phyloP scores from a whole-genome alignment of 2,329 filamentous ascomycete genomes.

The Claviceps monticola region DNA sequence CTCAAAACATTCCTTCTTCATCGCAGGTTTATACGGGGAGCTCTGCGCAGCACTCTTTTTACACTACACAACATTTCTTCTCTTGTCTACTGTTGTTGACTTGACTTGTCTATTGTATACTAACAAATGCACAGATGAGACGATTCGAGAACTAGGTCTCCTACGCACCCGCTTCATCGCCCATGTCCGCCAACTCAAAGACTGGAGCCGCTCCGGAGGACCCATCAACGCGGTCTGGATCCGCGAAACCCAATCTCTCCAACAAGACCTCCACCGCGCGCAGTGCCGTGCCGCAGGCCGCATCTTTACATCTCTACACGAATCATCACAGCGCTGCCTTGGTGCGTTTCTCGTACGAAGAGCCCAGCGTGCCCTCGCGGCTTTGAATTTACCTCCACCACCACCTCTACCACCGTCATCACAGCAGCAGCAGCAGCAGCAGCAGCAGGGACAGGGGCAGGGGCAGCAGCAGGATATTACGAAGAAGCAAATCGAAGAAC shows the following conservation, averaged over 20 bases:
- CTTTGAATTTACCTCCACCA: background rate
- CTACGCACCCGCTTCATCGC: constrained; percentile 31
- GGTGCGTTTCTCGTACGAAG: constrained; percentile 42
- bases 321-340: constrained; percentile 35
- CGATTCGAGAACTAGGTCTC: constrained; percentile 34
- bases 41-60: no score
- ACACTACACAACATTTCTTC: no score
- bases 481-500: constrained; percentile 22
- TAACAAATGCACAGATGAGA: constrained; percentile 27
- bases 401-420: no score
- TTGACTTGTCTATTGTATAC: background rate
- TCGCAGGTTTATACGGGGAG: no score
- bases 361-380: constrained; percentile 23
- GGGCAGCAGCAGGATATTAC: constrained; percentile 7
- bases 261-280: constrained; percentile 39
- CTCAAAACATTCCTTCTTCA: no score
- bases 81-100: no score
- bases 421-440: no score
- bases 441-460: no score
- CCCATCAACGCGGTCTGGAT: constrained; percentile 43
- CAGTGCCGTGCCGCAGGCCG: constrained; percentile 44
- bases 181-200: constrained; percentile 36
- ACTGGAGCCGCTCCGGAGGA: constrained; percentile 41
- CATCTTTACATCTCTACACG: constrained; percentile 38
- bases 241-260: constrained; percentile 34